phyloP scores from a whole-genome alignment of 2,329 filamentous ascomycete species.

The Cladosporium sp. region DNA sequence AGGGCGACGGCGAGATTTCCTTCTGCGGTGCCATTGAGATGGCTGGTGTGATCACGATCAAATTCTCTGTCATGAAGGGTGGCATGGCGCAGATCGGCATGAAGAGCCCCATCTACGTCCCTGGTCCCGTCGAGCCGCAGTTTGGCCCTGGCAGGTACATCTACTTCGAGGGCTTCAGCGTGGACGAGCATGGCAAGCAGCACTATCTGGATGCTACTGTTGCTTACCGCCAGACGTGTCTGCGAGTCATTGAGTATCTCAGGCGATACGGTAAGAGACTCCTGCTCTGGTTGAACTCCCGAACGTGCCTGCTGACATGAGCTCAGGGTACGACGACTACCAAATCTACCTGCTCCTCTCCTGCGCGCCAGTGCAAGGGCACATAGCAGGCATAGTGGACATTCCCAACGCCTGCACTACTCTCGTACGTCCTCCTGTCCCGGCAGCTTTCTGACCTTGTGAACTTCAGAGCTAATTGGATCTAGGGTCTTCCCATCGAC shows the following conservation, averaged over 20 bases:
- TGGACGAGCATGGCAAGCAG: slow-evolving; percentile 83
- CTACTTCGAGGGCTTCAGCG: slow-evolving; percentile 85
- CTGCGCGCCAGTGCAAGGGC: slow-evolving; percentile 80
- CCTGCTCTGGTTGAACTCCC: background rate
- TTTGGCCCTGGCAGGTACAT: slow-evolving; percentile 77
- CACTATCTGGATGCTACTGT: slow-evolving; percentile 82
- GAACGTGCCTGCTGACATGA: background rate
- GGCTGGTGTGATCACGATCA: slow-evolving; percentile 85
- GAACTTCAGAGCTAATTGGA: background rate
- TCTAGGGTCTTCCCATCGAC: slow-evolving; percentile 67
- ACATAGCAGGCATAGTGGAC: slow-evolving; percentile 83
- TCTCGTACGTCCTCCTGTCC: slow-evolving; percentile 41
- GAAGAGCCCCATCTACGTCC: slow-evolving; percentile 78
- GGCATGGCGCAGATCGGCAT: slow-evolving; percentile 69
- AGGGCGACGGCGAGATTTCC: slow-evolving; percentile 85
- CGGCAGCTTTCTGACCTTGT: background rate
- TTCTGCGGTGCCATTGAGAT: slow-evolving; percentile 79
- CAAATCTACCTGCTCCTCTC: slow-evolving; percentile 82
- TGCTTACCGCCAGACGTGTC: slow-evolving; percentile 74
- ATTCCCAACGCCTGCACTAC: slow-evolving; percentile 90
- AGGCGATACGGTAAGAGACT: slow-evolving; percentile 55
- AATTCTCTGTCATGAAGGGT: slow-evolving; percentile 79
- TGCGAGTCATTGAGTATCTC: slow-evolving; percentile 72
- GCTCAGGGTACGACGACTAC: slow-evolving; percentile 55
- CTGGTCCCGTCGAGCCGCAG: slow-evolving; percentile 80